Evolutionary conservation across 345 rosid species (phyloP).

Genomic region (Kernera saxatilis): DNA sequence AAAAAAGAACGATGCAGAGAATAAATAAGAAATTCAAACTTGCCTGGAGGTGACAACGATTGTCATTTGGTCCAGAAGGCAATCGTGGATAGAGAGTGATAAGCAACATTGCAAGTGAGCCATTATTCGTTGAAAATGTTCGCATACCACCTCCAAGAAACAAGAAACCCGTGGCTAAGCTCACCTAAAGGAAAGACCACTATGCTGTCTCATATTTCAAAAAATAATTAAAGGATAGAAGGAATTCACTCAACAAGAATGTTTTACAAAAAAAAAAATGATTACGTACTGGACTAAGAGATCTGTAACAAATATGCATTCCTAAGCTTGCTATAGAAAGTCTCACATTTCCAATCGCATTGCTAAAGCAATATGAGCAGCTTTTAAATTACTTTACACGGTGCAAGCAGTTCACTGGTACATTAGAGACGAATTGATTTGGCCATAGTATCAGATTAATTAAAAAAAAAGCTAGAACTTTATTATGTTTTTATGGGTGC

Average conservation of each 20-base stretch:
- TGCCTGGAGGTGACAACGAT: slow-evolving; percentile 99
- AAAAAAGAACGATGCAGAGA: not conserved
- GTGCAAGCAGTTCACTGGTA: slow-evolving; percentile 8
- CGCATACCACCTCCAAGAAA: slow-evolving; percentile 95
- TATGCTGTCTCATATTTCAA: slow-evolving; percentile 9
- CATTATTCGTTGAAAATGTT: slow-evolving; percentile 84
- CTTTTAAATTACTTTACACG: not conserved
- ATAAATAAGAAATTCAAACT: not conserved
- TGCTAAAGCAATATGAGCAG: not conserved
- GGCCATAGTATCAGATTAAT: slow-evolving; percentile 1
- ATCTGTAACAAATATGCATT: not conserved
- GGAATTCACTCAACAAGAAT: not conserved
- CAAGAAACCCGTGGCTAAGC: slow-evolving; percentile 89
- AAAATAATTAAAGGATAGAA: not conserved
- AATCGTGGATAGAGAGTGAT: slow-evolving; percentile 88
- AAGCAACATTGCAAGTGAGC: slow-evolving; percentile 79
- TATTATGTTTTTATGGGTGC: not conserved
- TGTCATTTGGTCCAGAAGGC: slow-evolving; percentile 96
- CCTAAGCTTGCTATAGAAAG: slow-evolving; percentile 1
- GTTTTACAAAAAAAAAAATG: not conserved
- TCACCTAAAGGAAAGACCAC: slow-evolving; percentile 50
- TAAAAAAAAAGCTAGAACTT: not conserved
- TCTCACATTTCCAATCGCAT: not conserved
- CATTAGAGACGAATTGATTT: not conserved
- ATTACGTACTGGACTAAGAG: not conserved